phyloP scores from a whole-genome alignment of 768 basidiomycete genomes.

The Panus rudis region DNA sequence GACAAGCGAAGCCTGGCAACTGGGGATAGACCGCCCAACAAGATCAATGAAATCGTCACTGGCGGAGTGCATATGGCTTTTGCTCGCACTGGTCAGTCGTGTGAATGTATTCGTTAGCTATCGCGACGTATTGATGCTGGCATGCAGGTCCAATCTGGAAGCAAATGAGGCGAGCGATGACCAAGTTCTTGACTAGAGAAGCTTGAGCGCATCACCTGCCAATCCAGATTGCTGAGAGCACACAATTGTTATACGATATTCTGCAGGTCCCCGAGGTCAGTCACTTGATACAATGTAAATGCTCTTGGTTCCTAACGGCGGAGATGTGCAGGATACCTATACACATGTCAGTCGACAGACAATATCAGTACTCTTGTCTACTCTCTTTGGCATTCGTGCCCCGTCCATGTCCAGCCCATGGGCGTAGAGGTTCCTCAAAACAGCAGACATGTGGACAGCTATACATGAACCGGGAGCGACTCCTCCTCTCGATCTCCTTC shows the following conservation, averaged over 20 bases:
- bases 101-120: too few relatives aligned
- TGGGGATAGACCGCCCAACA: constrained; percentile 18
- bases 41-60: constrained; percentile 15
- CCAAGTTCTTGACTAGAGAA: constrained; percentile 9
- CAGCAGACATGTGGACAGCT: constrained; percentile 16
- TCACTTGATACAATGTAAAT: background rate
- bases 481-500: constrained; percentile 30
- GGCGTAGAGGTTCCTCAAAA: constrained; percentile 11
- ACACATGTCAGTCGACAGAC: constrained; percentile 17
- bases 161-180: background rate
- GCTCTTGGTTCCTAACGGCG: background rate
- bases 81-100: background rate
- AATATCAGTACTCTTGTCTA: constrained; percentile 24
- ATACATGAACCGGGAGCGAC: constrained; percentile 27
- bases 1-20: constrained; percentile 21
- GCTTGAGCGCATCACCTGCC: constrained; percentile 15
- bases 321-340: background rate
- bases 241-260: constrained; percentile 24
- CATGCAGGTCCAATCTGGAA: background rate
- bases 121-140: too few relatives aligned
- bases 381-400: constrained; percentile 28
- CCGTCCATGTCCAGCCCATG: constrained; percentile 20
- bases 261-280: constrained; percentile 21
- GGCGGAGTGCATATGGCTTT: constrained; percentile 11
- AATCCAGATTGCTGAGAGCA: constrained; percentile 23